Base-by-base conservation (phyloP, 73 alveolate genomes). In the Paramecium pentaurelia region DNA sequence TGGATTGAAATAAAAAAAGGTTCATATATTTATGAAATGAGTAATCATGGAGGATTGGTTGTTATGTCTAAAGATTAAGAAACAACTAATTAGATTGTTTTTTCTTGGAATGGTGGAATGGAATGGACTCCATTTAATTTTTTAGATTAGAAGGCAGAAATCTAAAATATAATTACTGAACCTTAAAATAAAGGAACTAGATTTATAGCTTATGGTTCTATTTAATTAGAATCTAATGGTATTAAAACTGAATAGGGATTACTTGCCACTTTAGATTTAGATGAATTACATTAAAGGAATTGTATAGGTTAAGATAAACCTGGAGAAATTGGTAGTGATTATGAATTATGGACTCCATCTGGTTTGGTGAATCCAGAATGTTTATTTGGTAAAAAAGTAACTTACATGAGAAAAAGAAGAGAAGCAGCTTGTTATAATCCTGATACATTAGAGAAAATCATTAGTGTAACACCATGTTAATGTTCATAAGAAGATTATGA, bases 21-120 rank as follows among this genome's bases (percentile, higher is more conserved):
- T 18, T 92, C 98, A 7, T 94, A 93, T 84, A 96, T 97, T 59
- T 96, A 96, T 70, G 99, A 98, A 85, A 92, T 96, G 22, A 99
- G 99, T 16, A 99, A 98, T 93, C 99, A 98, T 92, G 99, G 99
- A 12, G 99, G 99, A 18, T 92, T 98, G 64, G 93, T 98, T 6
- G 99, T 97, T 59, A 96, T 97, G 98, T 98, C 99, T 1, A 93
- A 94, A 42, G 95, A 95, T 88, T 86, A 87, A 51, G 93, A 93
- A 64, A 88, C 97, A 37, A 96, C 99, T 1, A 96, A 95, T 32
- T 86, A 92, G 58, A 95, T 98, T 40, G 95, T 88, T 11, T 95
- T 51, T 84, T 88, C 96, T 14, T 95, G 97, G 96, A 95, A 95
- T 37, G 97, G 93, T 60, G 97, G 97, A 37, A 86, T 93, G 47